A percentile compares a stretch with the other conserved stretches of the same genome.
Evolutionary conservation across 192 early-diverging fungal species (phyloP).

Genomic region (Chytriomyces sp.): DNA sequence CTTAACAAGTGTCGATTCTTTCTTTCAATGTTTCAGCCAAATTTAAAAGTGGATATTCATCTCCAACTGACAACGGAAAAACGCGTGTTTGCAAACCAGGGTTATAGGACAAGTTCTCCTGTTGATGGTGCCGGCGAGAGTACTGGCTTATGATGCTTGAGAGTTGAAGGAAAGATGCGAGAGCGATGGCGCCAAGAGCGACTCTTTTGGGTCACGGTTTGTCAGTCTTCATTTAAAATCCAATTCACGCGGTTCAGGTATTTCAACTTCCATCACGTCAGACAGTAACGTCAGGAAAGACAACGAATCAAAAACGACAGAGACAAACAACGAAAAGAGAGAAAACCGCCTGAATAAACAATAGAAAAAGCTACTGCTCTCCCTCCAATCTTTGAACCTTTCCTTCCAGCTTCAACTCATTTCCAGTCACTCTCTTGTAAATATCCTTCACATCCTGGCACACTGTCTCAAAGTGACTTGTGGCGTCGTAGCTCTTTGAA

Average conservation of each 20-base stretch:
- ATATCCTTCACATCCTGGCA: slow-evolving; percentile 95
- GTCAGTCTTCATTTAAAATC: neutral
- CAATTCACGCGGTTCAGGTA: neutral
- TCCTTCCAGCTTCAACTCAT: slow-evolving; percentile 63
- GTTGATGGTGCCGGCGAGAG: too few species aligned
- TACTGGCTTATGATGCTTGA: neutral
- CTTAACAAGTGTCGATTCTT: neutral
- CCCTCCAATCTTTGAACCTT: slow-evolving; percentile 63
- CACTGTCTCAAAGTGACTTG: slow-evolving; percentile 98
- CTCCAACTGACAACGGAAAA: too few species aligned
- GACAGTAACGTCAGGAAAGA: neutral
- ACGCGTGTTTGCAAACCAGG: too few species aligned
- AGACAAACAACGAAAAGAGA: neutral
- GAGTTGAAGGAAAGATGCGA: neutral
- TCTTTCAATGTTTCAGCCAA: neutral
- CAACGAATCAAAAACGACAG: neutral
- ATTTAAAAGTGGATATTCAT: neutral
- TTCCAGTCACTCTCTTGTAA: slow-evolving; percentile 71
- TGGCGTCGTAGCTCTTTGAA: slow-evolving; percentile 96
- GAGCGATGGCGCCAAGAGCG: neutral
- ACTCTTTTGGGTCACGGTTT: too few species aligned
- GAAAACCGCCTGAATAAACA: neutral
- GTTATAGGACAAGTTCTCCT: too few species aligned
- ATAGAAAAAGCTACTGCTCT: slow-evolving; percentile 43
- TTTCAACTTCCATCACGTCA: neutral